Base-by-base conservation (phyloP, 148 eudicot species). In the Amaranthus palmeri region DNA sequence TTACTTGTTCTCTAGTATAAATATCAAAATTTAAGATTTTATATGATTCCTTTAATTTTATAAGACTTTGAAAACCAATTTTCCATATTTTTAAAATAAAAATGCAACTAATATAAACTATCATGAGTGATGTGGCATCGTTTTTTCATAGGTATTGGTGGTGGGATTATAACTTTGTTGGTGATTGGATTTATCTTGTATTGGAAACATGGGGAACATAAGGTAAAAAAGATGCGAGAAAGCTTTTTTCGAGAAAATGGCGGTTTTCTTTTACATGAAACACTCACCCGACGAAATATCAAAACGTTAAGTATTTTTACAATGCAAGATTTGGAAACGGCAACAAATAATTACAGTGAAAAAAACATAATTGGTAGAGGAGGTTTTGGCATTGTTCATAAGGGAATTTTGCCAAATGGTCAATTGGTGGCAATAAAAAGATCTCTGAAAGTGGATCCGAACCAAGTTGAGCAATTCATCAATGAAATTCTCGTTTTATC, bases 401-500 rank as follows among this genome's bases (percentile, higher is more conserved):
- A 54, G 17, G 76, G 76, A 1, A 54, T 45, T 7, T 44, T 73
- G 8, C 44, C 13, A 1, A 73, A 64, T 11, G 43, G 54, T 15
- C 62, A 73, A 73, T 53, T 48, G 2, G 67, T 73, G 18, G 76
- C 76, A 0, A 54, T 73, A n/a, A 73, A 73, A 45, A 73, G 46
- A 49, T 73, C 76, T 0, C 52, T 63, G 6, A 73, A 73, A 51
- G 76, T 73, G 14, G 76, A 73, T 42, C 7, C 76, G 2, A 45
- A 10, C 8, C 76, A 73, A 55, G 57, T 44, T 42, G 76, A 73
- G 25, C 76, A 73, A 64, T 73, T 73, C 46, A 64, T 73, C 69
- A 73, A 63, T 7, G 76, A 73, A 44, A 54, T 73, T 4, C 13
- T 72, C 5, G 10, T 63, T 4, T 7, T 72, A 15, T 62, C 75